Percentiles rank a stretch among this genome's conserved stretches.
phyloP scores from a whole-genome alignment of 805 yeast genomes.

The Lipomyces spencermartinsiae region DNA sequence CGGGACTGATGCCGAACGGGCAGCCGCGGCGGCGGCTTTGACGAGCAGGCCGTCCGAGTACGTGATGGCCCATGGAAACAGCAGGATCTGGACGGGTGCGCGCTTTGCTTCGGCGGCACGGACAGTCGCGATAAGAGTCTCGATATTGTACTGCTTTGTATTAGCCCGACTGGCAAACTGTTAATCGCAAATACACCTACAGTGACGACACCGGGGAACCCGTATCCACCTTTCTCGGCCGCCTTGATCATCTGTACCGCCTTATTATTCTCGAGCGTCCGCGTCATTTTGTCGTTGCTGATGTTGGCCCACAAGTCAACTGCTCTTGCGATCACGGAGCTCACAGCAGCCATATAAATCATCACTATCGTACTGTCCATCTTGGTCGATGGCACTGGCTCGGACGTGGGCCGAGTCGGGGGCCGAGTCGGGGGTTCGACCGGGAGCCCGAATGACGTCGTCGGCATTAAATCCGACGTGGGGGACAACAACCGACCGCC shows the following conservation, averaged over 20 bases:
- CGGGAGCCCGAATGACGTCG: no score
- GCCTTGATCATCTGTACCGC: slow-evolving; percentile 19
- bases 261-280: slow-evolving; percentile 13
- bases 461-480: no score
- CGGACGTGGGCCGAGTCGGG: no score
- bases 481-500: no score
- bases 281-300: background rate
- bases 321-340: background rate
- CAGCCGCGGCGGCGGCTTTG: slow-evolving; percentile 20
- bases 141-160: slow-evolving; percentile 10
- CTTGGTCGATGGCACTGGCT: no score
- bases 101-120: slow-evolving; percentile 21
- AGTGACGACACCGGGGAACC: slow-evolving; percentile 16
- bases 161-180: background rate
- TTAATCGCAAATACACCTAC: background rate
- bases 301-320: background rate
- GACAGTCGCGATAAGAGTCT: slow-evolving; percentile 18
- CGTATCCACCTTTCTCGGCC: slow-evolving; percentile 22
- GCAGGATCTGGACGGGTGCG: slow-evolving; percentile 17
- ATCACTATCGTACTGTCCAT: no score
- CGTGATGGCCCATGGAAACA: slow-evolving; percentile 26
- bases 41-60: slow-evolving; percentile 19
- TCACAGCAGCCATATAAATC: background rate
- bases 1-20: slow-evolving; percentile 16
- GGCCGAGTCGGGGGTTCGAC: no score